These are phyloP conservation scores for Beauveria australis DNA, from an alignment of 2,329 filamentous ascomycete genomes.

Conservation along the genomic window DNA sequence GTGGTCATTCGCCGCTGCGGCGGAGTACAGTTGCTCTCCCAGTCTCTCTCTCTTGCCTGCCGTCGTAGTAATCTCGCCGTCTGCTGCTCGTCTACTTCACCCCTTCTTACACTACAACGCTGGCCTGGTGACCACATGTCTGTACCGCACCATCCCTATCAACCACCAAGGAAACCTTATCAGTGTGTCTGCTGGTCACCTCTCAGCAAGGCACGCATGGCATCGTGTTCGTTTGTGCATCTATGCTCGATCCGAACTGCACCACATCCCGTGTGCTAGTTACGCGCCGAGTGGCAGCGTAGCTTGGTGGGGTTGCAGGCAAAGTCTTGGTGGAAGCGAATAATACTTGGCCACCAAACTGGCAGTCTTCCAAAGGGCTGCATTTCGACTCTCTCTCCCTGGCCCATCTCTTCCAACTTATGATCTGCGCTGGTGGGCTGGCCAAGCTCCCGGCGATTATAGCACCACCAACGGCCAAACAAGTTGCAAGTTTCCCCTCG, in stretches of 20 bases:
- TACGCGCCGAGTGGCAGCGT: background rate
- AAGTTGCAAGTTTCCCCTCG: background rate
- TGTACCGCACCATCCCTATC: background rate
- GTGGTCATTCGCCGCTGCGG: background rate
- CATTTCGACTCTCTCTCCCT: background rate
- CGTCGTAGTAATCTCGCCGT: background rate
- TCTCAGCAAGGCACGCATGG: background rate
- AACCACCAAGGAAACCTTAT: background rate
- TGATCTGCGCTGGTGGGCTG: background rate
- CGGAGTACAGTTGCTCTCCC: background rate
- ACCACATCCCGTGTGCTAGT: background rate
- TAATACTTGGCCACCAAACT: background rate
- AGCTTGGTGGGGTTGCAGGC: background rate
- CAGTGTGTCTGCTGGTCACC: conserved; percentile 3
- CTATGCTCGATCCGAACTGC: background rate
- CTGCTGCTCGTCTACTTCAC: background rate
- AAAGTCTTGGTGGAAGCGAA: background rate
- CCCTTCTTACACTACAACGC: background rate
- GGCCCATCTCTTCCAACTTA: background rate
- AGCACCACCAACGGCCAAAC: background rate
- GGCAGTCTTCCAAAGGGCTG: background rate
- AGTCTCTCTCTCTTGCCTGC: background rate
- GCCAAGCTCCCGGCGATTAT: background rate
- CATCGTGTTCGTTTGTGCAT: background rate
- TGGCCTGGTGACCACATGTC: conserved; percentile 3